These are phyloP conservation scores for Tolypocladium capitatum DNA, from an alignment of 2,329 filamentous ascomycete genomes.

Conservation along the genomic window DNA sequence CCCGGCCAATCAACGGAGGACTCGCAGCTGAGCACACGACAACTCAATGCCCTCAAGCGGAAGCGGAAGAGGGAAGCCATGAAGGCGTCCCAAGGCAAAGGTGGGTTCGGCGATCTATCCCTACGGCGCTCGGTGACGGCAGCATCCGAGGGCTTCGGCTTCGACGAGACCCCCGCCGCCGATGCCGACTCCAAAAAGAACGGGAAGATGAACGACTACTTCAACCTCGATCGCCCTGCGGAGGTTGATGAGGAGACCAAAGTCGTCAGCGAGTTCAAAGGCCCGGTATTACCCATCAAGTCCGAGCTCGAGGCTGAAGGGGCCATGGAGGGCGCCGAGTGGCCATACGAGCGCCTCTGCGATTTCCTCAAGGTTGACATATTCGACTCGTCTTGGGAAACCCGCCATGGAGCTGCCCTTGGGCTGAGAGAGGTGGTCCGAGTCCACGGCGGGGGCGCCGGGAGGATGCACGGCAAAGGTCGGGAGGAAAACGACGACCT, in stretches of 20 bases:
- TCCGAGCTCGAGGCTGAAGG: slow-evolving; percentile 71
- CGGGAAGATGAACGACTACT: slow-evolving; percentile 66
- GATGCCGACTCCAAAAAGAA: slow-evolving; percentile 45
- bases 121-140: slow-evolving; percentile 47
- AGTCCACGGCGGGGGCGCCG: slow-evolving; percentile 82
- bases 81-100: slow-evolving; percentile 73
- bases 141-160: slow-evolving; percentile 44
- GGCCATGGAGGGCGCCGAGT: slow-evolving; percentile 66
- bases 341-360: slow-evolving; percentile 89
- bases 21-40: slow-evolving; percentile 70
- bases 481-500: slow-evolving; percentile 61
- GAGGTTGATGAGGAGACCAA: slow-evolving; percentile 82
- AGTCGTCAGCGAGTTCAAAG: slow-evolving; percentile 92
- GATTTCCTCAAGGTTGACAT: slow-evolving; percentile 89
- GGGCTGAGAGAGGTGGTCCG: slow-evolving; percentile 82
- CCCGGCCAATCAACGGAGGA: slow-evolving; percentile 43
- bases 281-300: slow-evolving; percentile 65
- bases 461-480: slow-evolving; percentile 57
- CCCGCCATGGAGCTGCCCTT: slow-evolving; percentile 91
- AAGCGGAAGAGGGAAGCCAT: slow-evolving; percentile 87
- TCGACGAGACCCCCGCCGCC: slow-evolving; percentile 41
- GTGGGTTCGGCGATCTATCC: slow-evolving; percentile 78
- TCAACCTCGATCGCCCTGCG: slow-evolving; percentile 67
- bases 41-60: slow-evolving; percentile 86
- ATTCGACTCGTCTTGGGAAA: slow-evolving; percentile 90